A percentile compares a stretch with the other conserved stretches of the same genome.
These are phyloP conservation scores for Tetraselmis chui DNA, from an alignment of 139 green algal genomes.

Conservation along the genomic window DNA sequence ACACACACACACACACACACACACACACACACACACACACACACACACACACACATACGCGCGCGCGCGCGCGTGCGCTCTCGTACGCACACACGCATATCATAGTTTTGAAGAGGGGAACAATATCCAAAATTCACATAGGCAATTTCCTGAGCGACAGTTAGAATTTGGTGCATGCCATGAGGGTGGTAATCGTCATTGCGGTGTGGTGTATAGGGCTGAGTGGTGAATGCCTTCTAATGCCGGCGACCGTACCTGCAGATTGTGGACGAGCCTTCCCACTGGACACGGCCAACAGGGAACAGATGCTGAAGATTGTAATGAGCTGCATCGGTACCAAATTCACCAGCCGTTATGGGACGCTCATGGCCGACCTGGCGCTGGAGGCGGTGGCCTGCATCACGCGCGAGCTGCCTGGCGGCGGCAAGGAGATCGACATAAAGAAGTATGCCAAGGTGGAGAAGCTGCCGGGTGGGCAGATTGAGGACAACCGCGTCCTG, in stretches of 20 bases:
- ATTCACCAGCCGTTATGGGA: constrained; percentile 91
- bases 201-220: too few species aligned
- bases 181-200: too few species aligned
- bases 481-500: constrained; percentile 76
- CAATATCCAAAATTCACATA: too few species aligned
- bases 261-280: constrained; percentile 83
- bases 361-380: constrained; percentile 89
- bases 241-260: not conserved
- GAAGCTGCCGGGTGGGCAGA: constrained; percentile 86
- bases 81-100: too few species aligned
- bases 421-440: constrained; percentile 89
- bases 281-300: constrained; percentile 77
- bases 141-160: too few species aligned
- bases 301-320: constrained; percentile 92
- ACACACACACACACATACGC: too few species aligned
- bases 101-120: too few species aligned
- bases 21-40: too few species aligned
- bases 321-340: constrained; percentile 95
- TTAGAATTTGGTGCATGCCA: too few species aligned
- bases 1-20: too few species aligned
- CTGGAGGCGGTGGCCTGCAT: constrained; percentile 88
- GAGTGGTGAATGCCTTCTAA: too few species aligned
- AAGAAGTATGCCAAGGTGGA: constrained; percentile 99
- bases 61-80: too few species aligned
- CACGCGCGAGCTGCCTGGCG: constrained; percentile 42